A percentile compares a stretch with the other conserved stretches of the same genome.
Evolutionary conservation across 106 monocot species (phyloP).

Genomic region (Vanilla planifolia): DNA sequence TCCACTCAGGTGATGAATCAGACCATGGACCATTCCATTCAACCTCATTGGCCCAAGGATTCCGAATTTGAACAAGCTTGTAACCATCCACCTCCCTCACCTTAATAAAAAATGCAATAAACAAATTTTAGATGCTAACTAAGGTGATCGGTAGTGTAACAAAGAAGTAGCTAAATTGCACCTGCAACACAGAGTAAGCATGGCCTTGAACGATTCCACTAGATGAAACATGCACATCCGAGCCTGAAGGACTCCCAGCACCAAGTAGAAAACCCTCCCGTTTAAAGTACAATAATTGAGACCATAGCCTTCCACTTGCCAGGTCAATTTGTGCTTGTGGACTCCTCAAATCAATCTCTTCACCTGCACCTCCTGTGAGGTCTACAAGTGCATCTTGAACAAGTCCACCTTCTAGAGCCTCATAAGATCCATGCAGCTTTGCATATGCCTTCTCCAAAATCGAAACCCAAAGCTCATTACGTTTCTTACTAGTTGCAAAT

Average conservation of each 20-base stretch:
- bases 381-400: constrained; percentile 99
- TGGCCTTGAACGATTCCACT: constrained; percentile 99
- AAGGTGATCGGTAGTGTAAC: neutral
- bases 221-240: constrained; percentile 87
- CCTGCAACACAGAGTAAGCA: constrained; percentile 97
- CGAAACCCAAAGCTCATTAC: constrained; percentile 96
- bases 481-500: constrained; percentile 92
- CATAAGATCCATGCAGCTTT: constrained; percentile 96
- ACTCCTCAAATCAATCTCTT: constrained; percentile 97
- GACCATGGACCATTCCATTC: constrained; percentile 99
- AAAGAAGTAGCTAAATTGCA: too few species aligned
- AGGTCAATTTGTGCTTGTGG: constrained; percentile 93
- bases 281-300: constrained; percentile 90
- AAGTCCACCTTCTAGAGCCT: constrained; percentile 96
- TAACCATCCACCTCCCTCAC: constrained; percentile 94
- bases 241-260: constrained; percentile 96
- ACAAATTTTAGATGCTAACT: neutral
- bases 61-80: constrained; percentile 94
- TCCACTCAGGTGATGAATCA: constrained; percentile 93
- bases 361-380: constrained; percentile 96
- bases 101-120: constrained; percentile 30
- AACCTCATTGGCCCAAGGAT: constrained; percentile 99
- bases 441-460: constrained; percentile 98
- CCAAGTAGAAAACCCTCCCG: constrained; percentile 94
- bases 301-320: constrained; percentile 96